Base-by-base conservation (phyloP, 176 grass and related monocot genomes). In the Zizania latifolia region DNA sequence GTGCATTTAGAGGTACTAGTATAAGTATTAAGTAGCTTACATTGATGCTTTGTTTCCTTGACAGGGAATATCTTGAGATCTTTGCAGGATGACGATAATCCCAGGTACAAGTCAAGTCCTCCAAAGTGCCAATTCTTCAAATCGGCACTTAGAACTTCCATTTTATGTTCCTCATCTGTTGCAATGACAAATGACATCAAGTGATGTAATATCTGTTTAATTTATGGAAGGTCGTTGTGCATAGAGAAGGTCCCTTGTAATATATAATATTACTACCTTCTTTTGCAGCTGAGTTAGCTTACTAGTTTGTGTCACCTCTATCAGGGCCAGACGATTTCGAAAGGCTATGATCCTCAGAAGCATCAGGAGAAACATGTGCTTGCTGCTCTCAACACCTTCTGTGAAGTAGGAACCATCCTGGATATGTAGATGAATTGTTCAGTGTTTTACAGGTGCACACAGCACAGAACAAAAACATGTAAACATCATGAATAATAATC, bases 81-180 rank as follows among this genome's bases (percentile, higher is more conserved):
- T 35, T 56, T 27, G 17, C 9, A 19, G 54, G 36, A 58, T 29
- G 29, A 72, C 16, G 24, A 56, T 33, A 35, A 50, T 54, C 26
- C 60, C 26, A 37, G 12, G 22, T 74, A 32, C 22, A 60, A 38
- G 1, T 39, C 40, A 37, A 59, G 44, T 68, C 17, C 24, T 24
- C 2, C 57, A 17, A 22, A 22, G 48, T 53, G 19, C 44, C 41
- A 10, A 64, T 63, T 64, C 44, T n/a, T 63, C 17, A 64, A 81
- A 31, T 70, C 46, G 31, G 44, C 56, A 64, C 71, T n/a, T 72
- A 19, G 54, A 63, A n/a, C 45, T 43, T 72, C 14, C 53, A n/a
- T 30, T 77, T 66, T 28, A 53, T 48, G 10, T 39, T 62, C 40
- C 13, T 48, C 54, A 4, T 50, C 39, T 48, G 17, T 22, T 71